Conservation (phyloP, 2,329 filamentous ascomycete genomes). For the Trichophyton schoenleinii region DNA sequence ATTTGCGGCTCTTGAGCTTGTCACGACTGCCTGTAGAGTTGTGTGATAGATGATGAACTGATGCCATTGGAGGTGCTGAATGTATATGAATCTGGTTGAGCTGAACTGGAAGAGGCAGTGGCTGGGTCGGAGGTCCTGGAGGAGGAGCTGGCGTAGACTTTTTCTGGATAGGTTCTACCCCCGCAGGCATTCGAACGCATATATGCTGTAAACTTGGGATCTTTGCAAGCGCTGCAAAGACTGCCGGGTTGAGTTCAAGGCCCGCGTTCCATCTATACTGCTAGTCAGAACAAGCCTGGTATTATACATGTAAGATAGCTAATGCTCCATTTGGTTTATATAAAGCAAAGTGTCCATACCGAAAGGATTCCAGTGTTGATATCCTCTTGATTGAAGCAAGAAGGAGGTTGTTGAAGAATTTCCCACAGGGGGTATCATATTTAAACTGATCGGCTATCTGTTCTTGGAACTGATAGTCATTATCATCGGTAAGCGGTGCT, state of each 20-base stretch:
- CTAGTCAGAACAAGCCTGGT: neutral
- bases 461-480: conserved; percentile 25
- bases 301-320: neutral
- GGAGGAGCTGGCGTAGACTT: conserved; percentile 41
- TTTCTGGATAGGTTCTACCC: conserved; percentile 21
- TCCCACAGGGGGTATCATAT: conserved; percentile 46
- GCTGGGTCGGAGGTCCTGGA: conserved; percentile 22
- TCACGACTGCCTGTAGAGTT: neutral
- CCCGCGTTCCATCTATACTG: conserved; percentile 48
- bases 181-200: conserved; percentile 48
- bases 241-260: conserved; percentile 47
- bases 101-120: conserved; percentile 16
- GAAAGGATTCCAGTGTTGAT: conserved; percentile 44
- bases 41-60: neutral
- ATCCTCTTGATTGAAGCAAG: conserved; percentile 46
- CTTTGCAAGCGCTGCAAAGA: conserved; percentile 46
- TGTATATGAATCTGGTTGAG: conserved; percentile 16
- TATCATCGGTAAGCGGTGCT: conserved; percentile 40
- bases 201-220: conserved; percentile 42
- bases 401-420: conserved; percentile 51
- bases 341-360: conserved; percentile 26
- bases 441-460: conserved; percentile 43
- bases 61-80: conserved; percentile 6
- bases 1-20: conserved; percentile 13
- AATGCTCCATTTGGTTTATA: neutral